Conservation (phyloP, 2,329 filamentous ascomycete genomes). For the Gaeumannomyces sp. region DNA sequence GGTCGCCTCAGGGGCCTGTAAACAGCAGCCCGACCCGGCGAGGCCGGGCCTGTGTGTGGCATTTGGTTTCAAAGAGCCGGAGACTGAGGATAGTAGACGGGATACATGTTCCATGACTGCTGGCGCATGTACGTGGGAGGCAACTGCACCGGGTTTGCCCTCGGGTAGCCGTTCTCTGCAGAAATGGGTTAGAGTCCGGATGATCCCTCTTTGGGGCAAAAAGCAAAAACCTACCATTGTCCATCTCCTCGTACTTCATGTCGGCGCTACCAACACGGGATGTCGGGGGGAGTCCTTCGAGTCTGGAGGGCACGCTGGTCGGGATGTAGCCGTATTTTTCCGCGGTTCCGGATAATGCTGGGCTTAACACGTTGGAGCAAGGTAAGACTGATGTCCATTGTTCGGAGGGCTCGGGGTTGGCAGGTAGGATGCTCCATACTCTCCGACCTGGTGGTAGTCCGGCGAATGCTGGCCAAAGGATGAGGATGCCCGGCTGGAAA, state of each 20-base stretch:
- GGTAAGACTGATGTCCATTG: constrained; percentile 38
- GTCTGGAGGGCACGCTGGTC: constrained; percentile 39
- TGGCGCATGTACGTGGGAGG: constrained; percentile 26
- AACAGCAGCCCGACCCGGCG: not conserved
- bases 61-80: constrained; percentile 19
- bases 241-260: constrained; percentile 29
- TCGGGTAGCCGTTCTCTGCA: constrained; percentile 27
- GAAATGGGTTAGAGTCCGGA: constrained; percentile 11
- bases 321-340: constrained; percentile 45
- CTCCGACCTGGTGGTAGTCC: constrained; percentile 33
- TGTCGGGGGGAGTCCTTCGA: constrained; percentile 28
- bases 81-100: constrained; percentile 28
- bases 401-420: constrained; percentile 37
- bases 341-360: constrained; percentile 40
- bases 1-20: not conserved
- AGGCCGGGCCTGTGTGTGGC: constrained; percentile 11
- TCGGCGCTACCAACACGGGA: constrained; percentile 26
- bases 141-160: constrained; percentile 25
- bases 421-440: constrained; percentile 34
- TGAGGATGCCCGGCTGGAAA: constrained; percentile 36
- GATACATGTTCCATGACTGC: constrained; percentile 29
- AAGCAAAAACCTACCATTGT: constrained; percentile 18
- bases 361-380: constrained; percentile 46
- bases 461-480: constrained; percentile 35
- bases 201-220: not conserved